A percentile compares a stretch with the other conserved stretches of the same genome.
These are phyloP conservation scores for Vaccinium vitisidaea DNA, from an alignment of 148 eudicot genomes.

Conservation along the genomic window DNA sequence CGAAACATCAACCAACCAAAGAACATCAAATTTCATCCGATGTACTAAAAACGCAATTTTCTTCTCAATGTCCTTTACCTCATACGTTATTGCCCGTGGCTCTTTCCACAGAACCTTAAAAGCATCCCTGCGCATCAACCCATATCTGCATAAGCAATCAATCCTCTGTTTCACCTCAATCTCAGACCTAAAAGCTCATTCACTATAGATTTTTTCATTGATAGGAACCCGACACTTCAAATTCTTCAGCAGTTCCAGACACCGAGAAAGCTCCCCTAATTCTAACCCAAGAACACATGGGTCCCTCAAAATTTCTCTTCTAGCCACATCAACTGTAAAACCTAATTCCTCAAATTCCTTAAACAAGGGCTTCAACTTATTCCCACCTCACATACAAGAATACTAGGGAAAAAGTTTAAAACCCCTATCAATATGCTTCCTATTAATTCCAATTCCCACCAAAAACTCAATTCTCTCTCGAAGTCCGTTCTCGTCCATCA, in stretches of 20 bases:
- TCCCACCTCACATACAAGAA: conserved; percentile 42
- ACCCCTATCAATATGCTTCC: conserved; percentile 35
- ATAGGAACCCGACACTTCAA: conserved; percentile 56
- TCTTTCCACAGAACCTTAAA: conserved; percentile 68
- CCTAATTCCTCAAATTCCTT: conserved; percentile 45
- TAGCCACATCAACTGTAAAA: conserved; percentile 33
- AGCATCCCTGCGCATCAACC: conserved; percentile 71
- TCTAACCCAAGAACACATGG: conserved; percentile 67
- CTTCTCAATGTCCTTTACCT: conserved; percentile 53
- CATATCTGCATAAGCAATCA: conserved; percentile 64
- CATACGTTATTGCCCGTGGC: conserved; percentile 63
- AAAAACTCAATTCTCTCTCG: conserved; percentile 46
- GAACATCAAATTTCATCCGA: conserved; percentile 51
- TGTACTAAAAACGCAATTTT: conserved; percentile 68
- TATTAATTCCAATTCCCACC: conserved; percentile 38
- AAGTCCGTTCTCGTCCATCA: conserved; percentile 43
- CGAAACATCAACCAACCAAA: conserved; percentile 69
- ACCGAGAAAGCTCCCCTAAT: conserved; percentile 63
- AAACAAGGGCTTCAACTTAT: too few species aligned
- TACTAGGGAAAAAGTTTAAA: conserved; percentile 38
- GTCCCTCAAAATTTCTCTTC: conserved; percentile 59
- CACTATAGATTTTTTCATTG: conserved; percentile 49
- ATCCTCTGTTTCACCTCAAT: conserved; percentile 60
- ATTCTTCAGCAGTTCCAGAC: conserved; percentile 55
- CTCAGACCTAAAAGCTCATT: conserved; percentile 67